Percentiles rank a stretch among this genome's conserved stretches.
Evolutionary conservation across 768 basidiomycete species (phyloP).

Genomic region (Gyrodon lividus): DNA sequence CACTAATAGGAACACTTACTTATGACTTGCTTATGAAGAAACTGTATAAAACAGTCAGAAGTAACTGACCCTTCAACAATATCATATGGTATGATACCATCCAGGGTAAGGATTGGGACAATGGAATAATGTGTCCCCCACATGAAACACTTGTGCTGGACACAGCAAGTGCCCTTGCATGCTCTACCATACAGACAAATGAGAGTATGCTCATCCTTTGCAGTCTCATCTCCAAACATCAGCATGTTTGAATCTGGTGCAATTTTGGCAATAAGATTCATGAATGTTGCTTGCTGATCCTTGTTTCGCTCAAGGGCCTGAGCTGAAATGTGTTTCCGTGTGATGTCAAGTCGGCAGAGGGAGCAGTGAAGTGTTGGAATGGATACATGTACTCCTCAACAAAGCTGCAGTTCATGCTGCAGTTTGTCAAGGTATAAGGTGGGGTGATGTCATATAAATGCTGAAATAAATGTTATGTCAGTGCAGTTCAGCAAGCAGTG

Average conservation of each 20-base stretch:
- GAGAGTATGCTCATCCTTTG: constrained; percentile 12
- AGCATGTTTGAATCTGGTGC: constrained; percentile 13
- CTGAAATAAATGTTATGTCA: neutral
- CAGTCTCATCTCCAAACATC: constrained; percentile 19
- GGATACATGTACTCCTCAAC: neutral
- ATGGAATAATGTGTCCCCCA: constrained; percentile 9
- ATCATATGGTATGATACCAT: constrained; percentile 15
- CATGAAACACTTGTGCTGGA: constrained; percentile 8
- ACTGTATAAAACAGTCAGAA: constrained; percentile 3
- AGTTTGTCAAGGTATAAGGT: constrained; percentile 11
- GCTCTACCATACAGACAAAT: neutral
- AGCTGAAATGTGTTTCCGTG: constrained; percentile 6
- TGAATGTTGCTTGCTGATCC: neutral
- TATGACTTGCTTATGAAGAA: constrained; percentile 7
- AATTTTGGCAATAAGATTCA: constrained; percentile 3
- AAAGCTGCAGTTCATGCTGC: constrained; percentile 1
- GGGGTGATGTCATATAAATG: neutral
- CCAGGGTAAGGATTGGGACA: constrained; percentile 13
- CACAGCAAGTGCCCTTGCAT: constrained; percentile 3
- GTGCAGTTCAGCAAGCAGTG: neutral
- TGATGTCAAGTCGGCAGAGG: constrained; percentile 1
- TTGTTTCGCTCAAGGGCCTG: constrained; percentile 12
- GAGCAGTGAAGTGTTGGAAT: constrained; percentile 6
- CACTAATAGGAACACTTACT: no score
- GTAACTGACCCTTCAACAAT: constrained; percentile 14